Evolutionary conservation across 2,329 filamentous ascomycete genomes (phyloP), one percentile per base, ranked within the genome.

Genomic region (Biscogniauxia mediterranea): DNA sequence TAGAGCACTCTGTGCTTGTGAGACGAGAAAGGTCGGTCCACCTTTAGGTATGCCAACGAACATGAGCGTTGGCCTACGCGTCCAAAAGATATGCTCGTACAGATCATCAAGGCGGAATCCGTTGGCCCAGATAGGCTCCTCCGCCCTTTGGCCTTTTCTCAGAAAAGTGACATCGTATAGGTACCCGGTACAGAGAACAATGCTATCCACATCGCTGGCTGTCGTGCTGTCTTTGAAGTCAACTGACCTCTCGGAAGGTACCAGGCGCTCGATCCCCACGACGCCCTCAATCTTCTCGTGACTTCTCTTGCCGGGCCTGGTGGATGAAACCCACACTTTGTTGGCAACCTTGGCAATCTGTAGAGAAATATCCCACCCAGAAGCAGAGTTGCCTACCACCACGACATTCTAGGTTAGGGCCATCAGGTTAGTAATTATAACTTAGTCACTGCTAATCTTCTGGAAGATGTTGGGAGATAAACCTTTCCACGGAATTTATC

Each of bases 31-130:
- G 2, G 56, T 56, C 9, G 56, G 53, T 1, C 49, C 28, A 3
- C 13, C 20, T 17, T 56, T 61, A 23, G 23, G 23, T 23, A 23
- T 23, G 23, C 23, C 23, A 23, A 23, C 23, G 23, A 23, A 23
- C 23, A 23, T 19, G 20, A 58, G 46, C 4, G 53, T 56, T 2
- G 53, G 52, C 26, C 21, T 21, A 9, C 23, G 20, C 5, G 56
- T 58, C 56, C 56, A 58, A 38, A 61, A 61, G 3, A 58, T 58
- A 1, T 58, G 56, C n/a, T 58, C 7, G 26, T 53, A 61, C 6
- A 61, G 21, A 21, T 52, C 53, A 42, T 61, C 26, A 8, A 61
- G 7, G n/a, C 15, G 53, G 28, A 56, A 28, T 1, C 23, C 46
- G 1, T 52, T 25, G 21, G 28, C 19, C 9, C 51, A 56, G 5